Evolutionary conservation across 1,284 basidiomycete species (phyloP).

Genomic region (Ustilago xerochloae): DNA sequence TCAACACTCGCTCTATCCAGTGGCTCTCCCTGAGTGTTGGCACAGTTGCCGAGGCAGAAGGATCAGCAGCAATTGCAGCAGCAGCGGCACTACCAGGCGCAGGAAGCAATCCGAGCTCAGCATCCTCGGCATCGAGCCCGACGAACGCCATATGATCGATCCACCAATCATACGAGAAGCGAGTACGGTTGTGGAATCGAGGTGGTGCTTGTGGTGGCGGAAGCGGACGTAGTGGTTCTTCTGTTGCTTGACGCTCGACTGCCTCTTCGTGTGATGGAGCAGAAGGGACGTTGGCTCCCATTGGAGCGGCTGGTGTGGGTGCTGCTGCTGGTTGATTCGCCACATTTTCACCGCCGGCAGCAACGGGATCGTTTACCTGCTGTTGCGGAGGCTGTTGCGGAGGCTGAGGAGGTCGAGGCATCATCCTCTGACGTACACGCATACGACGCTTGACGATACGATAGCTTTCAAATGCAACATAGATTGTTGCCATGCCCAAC

Average conservation of each 20-base stretch:
- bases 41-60: not conserved
- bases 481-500: conserved; percentile 32
- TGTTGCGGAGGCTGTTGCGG: not conserved
- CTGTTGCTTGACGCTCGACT: conserved; percentile 12
- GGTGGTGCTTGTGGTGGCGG: conserved; percentile 34
- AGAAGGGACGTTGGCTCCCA: conserved; percentile 28
- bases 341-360: not conserved
- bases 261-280: conserved; percentile 21
- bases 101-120: conserved; percentile 39
- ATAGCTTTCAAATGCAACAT: conserved; percentile 45
- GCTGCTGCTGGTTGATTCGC: not conserved
- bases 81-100: not conserved
- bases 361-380: no score
- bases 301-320: not conserved
- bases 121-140: conserved; percentile 47
- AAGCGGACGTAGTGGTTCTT: conserved; percentile 20
- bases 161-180: conserved; percentile 35
- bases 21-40: not conserved
- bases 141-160: conserved; percentile 49
- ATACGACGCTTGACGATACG: conserved; percentile 34
- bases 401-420: not conserved
- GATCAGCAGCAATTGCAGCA: not conserved
- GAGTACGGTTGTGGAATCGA: conserved; percentile 13
- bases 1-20: not conserved
- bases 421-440: conserved; percentile 15